Percentiles rank a stretch among this genome's conserved stretches.
These are phyloP conservation scores for Thecamonas trahens DNA, from an alignment of 78 protist genomes.

Conservation along the genomic window DNA sequence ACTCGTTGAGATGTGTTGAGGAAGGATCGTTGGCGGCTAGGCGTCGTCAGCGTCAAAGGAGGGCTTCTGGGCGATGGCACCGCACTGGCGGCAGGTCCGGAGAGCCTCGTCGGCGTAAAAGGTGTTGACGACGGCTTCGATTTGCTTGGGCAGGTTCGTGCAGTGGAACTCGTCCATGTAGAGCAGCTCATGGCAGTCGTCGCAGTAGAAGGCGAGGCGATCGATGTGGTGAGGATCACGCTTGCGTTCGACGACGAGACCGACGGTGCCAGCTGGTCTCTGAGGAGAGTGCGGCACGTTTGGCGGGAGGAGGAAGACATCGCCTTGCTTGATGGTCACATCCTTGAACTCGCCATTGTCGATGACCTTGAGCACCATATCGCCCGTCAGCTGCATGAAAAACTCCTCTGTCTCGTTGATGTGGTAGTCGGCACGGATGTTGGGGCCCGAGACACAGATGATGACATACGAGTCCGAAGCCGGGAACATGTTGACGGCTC, in stretches of 20 bases:
- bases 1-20: no score
- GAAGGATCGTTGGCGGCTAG: no score
- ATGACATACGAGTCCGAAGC: no score
- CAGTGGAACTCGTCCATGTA: slow-evolving; percentile 10
- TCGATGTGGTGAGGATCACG: slow-evolving; percentile 24
- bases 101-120: neutral
- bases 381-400: slow-evolving; percentile 46
- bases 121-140: neutral
- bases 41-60: no score
- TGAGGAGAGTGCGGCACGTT: slow-evolving; percentile 45
- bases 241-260: slow-evolving; percentile 49
- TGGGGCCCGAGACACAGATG: slow-evolving; percentile 68
- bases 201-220: slow-evolving; percentile 23
- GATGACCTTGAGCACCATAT: slow-evolving; percentile 31
- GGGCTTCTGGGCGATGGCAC: neutral
- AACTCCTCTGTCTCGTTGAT: slow-evolving; percentile 33
- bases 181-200: neutral
- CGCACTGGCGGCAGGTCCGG: slow-evolving; percentile 17
- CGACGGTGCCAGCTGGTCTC: slow-evolving; percentile 16
- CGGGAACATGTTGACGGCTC: slow-evolving; percentile 20
- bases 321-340: slow-evolving; percentile 40
- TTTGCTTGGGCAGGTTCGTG: slow-evolving; percentile 4
- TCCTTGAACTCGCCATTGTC: slow-evolving; percentile 23
- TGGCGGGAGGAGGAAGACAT: slow-evolving; percentile 36
- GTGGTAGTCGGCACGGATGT: slow-evolving; percentile 54